Percentiles rank a stretch among this genome's conserved stretches.
Conservation (phyloP, 1,139 yeast species). For the Magnusiomyces tetraspermus region DNA sequence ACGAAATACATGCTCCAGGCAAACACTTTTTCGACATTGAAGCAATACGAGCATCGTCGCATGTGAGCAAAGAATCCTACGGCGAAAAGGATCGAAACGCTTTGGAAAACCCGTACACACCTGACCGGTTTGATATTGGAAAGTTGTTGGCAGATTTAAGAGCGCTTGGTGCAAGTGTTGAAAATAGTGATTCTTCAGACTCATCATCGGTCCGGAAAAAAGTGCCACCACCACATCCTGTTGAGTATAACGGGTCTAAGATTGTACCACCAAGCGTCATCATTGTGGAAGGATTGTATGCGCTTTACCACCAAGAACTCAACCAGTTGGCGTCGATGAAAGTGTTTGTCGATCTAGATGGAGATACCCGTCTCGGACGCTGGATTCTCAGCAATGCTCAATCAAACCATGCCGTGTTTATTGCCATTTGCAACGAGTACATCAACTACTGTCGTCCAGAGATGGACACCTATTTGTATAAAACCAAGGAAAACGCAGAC, state of each 20-base stretch:
- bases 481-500: conserved; percentile 70
- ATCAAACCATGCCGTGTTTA: conserved; percentile 33
- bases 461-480: conserved; percentile 57
- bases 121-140: conserved; percentile 36
- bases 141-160: conserved; percentile 25
- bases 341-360: conserved; percentile 76
- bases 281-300: conserved; percentile 71
- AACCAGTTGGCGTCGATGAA: conserved; percentile 52
- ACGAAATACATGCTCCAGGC: conserved; percentile 15
- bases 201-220: not conserved
- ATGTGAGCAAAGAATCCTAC: conserved; percentile 7
- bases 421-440: conserved; percentile 41
- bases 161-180: not conserved
- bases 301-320: conserved; percentile 57
- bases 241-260: conserved; percentile 2
- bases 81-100: conserved; percentile 7
- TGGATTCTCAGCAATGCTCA: conserved; percentile 41
- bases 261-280: conserved; percentile 32
- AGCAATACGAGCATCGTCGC: conserved; percentile 2
- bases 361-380: conserved; percentile 72
- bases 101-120: conserved; percentile 17
- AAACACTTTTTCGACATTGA: conserved; percentile 4
- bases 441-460: conserved; percentile 43
- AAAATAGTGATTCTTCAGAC: too few relatives aligned
- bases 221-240: not conserved